phyloP scores from a whole-genome alignment of 306 rosid species.

The Nissolia schottii region DNA sequence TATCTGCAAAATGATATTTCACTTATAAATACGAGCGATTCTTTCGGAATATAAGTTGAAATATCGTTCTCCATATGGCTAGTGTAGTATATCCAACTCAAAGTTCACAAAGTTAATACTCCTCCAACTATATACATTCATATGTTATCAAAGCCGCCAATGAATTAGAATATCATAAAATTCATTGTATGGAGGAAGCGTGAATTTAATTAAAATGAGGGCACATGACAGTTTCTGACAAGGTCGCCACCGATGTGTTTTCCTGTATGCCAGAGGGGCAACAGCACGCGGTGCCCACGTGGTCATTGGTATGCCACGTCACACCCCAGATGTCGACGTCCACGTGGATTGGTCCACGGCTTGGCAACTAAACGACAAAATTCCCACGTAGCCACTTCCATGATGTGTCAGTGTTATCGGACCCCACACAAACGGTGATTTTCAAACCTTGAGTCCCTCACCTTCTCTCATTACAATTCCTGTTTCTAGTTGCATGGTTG shows the following conservation, averaged over 20 bases:
- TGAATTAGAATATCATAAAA: too few species aligned
- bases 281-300: constrained; percentile 43
- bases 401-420: not conserved
- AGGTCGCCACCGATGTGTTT: constrained; percentile 21
- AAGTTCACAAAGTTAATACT: too few species aligned
- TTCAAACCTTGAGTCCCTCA: constrained; percentile 23
- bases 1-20: too few species aligned
- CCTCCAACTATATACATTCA: too few species aligned
- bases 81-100: too few species aligned
- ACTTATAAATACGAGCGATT: too few species aligned
- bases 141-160: too few species aligned
- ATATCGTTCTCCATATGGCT: too few species aligned
- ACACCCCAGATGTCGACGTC: constrained; percentile 37
- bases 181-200: too few species aligned
- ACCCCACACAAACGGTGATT: constrained; percentile 15
- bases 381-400: constrained; percentile 18
- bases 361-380: constrained; percentile 24
- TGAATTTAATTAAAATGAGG: not conserved
- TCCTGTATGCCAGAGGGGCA: constrained; percentile 16
- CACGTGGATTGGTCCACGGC: constrained; percentile 41
- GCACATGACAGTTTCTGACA: constrained; percentile 37
- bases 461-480: constrained; percentile 30
- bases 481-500: not conserved
- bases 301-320: constrained; percentile 26
- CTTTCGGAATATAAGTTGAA: too few species aligned